Evolutionary conservation across 345 rosid genomes (phyloP), one percentile per base, ranked within the genome.

Genomic region (Brassica rapa): DNA sequence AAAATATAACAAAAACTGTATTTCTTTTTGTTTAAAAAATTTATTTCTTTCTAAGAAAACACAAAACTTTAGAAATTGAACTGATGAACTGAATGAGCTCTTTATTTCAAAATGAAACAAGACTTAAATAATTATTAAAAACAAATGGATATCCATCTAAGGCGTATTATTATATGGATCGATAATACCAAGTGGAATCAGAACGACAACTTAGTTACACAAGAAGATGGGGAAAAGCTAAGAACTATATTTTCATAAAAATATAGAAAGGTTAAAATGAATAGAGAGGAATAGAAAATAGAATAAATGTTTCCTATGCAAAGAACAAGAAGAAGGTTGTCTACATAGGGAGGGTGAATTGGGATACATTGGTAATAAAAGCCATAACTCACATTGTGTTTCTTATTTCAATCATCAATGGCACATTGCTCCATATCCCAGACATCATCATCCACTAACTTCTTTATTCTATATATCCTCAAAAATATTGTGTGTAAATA

Each of bases 271-370:
- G 70, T 73, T 46, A 67, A 49, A 79, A 82, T 81, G 83, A 80
- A 77, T 75, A 75, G 62, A 77, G 51, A 66, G 19, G 75, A 75
- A 82, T 76, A 85, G 43, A 78, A 79, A 80, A 73, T 74, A 70
- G 85, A 72, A 37, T 69, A 76, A 49, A 83, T 86, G 94, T 87
- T 86, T 90, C 89, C 89, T 88, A 79, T 57, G 85, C 60, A 81
- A 33, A 80, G 66, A 87, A 82, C 90, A 87, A 66, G 73, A 81
- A 76, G 77, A 71, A 76, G 51, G 69, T 75, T 90, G 94, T 83
- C 85, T 77, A 79, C 80, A 64, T 74, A 79, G 82, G 86, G 82
- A 80, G 74, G 85, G 89, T 77, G 81, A 83, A 83, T 77, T 70
- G 77, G 87, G 85, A 62, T 79, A 80, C 92, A 87, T 55, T 79